Evolutionary conservation across 805 yeast species (phyloP).

Genomic region (Hanseniaspora nectarophila): DNA sequence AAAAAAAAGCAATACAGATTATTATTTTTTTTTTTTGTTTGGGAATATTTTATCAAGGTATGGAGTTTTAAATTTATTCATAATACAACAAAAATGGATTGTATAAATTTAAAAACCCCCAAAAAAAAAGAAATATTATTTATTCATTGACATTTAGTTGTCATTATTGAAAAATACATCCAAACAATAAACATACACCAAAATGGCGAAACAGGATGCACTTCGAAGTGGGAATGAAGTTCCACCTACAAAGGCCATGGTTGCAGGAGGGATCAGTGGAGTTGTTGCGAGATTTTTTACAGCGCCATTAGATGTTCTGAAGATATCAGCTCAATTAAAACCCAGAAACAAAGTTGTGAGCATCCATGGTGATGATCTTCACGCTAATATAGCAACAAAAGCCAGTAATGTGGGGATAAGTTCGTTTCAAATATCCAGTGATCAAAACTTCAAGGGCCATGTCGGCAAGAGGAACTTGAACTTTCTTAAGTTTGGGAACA

Average conservation of each 20-base stretch:
- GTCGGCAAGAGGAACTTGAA: not conserved
- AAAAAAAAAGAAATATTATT: no score
- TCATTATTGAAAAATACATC: not conserved
- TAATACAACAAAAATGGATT: no score
- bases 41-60: no score
- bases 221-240: slow-evolving; percentile 42
- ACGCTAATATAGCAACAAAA: slow-evolving; percentile 1
- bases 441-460: not conserved
- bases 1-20: no score
- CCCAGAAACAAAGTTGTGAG: slow-evolving; percentile 15
- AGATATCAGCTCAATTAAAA: slow-evolving; percentile 25
- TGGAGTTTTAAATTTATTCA: no score
- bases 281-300: slow-evolving; percentile 38
- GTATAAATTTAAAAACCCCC: no score
- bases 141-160: no score
- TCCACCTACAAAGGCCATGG: slow-evolving; percentile 39
- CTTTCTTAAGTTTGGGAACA: slow-evolving; percentile 1
- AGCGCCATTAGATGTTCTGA: slow-evolving; percentile 28
- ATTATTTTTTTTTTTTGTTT: no score
- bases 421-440: slow-evolving; percentile 3
- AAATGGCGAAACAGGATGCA: slow-evolving; percentile 31
- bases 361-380: not conserved
- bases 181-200: not conserved
- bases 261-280: slow-evolving; percentile 68
- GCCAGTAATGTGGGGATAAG: slow-evolving; percentile 6